Conservation (phyloP, 768 basidiomycete genomes). For the Rhodotorula toruloides region DNA sequence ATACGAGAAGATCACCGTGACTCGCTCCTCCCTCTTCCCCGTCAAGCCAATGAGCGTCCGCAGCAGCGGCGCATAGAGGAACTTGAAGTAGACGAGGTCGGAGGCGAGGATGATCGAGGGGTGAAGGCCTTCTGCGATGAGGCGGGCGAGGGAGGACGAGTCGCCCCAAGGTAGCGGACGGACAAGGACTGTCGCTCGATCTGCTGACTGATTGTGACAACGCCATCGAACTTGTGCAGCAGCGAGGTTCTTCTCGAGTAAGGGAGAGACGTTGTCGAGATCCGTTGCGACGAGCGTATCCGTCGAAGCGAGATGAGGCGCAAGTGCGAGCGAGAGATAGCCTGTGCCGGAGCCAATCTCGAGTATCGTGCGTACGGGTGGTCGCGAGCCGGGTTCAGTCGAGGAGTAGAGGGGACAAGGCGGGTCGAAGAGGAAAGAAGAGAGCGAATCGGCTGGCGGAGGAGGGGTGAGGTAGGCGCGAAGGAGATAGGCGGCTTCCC, state of each 20-base stretch:
- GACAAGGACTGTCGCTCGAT: slow-evolving; percentile 49
- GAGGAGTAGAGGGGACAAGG: slow-evolving; percentile 14
- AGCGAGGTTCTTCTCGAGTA: slow-evolving; percentile 51
- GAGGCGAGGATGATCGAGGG: slow-evolving; percentile 21
- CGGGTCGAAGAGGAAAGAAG: slow-evolving; percentile 43
- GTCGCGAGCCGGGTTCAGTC: slow-evolving; percentile 57
- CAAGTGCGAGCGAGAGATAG: slow-evolving; percentile 55
- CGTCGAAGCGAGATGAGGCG: neutral
- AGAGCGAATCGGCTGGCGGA: slow-evolving; percentile 52
- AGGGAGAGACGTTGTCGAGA: slow-evolving; percentile 64
- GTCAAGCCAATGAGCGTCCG: slow-evolving; percentile 69
- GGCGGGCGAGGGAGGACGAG: slow-evolving; percentile 48
- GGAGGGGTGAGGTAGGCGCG: slow-evolving; percentile 57
- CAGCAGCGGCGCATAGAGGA: slow-evolving; percentile 69
- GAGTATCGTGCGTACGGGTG: slow-evolving; percentile 48
- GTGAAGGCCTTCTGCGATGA: slow-evolving; percentile 49
- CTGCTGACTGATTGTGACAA: neutral
- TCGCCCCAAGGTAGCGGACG: slow-evolving; percentile 69
- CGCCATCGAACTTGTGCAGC: slow-evolving; percentile 13
- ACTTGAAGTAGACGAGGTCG: slow-evolving; percentile 76
- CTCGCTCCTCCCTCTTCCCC: neutral
- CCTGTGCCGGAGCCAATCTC: slow-evolving; percentile 80
- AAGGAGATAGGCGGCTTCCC: slow-evolving; percentile 69
- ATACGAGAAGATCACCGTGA: slow-evolving; percentile 46
- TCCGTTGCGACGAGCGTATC: slow-evolving; percentile 56